These are phyloP conservation scores for Solanum rostratum DNA, from an alignment of 257 asterid genomes.

Conservation along the genomic window DNA sequence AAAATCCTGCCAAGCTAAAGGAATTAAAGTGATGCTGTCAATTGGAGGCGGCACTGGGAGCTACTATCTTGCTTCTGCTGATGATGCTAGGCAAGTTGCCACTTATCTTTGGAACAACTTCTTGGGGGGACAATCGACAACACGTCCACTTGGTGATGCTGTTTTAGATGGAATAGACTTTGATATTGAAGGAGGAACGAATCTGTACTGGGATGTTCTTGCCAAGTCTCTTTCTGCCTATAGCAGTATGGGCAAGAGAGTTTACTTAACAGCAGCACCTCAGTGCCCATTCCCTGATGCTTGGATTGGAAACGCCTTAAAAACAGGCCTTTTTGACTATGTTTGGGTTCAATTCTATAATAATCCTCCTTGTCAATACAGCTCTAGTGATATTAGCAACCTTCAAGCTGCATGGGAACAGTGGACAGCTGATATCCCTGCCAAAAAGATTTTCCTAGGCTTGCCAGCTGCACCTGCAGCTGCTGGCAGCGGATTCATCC, in stretches of 20 bases:
- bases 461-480: slow-evolving; percentile 4
- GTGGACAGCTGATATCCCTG: slow-evolving; percentile 1
- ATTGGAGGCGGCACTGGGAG: slow-evolving; percentile 2
- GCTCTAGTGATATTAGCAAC: background rate
- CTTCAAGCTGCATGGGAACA: slow-evolving; percentile 2
- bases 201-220: slow-evolving; percentile 2
- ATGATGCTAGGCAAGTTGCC: slow-evolving; percentile 6
- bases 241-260: background rate
- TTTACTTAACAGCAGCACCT: slow-evolving; percentile 4
- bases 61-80: slow-evolving; percentile 2
- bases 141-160: slow-evolving; percentile 2
- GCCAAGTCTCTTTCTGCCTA: slow-evolving; percentile 1
- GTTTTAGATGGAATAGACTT: slow-evolving; percentile 8
- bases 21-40: slow-evolving; percentile 1
- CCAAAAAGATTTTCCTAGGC: background rate
- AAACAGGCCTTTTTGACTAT: slow-evolving; percentile 1
- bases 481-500: slow-evolving; percentile 1
- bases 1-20: background rate
- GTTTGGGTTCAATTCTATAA: slow-evolving; percentile 5
- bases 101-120: slow-evolving; percentile 7
- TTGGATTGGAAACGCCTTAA: background rate
- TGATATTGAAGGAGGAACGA: slow-evolving; percentile 8
- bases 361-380: slow-evolving; percentile 1
- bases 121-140: slow-evolving; percentile 1
- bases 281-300: slow-evolving; percentile 7